phyloP scores from a whole-genome alignment of 441 rosid species.

The Mallotus repandus region DNA sequence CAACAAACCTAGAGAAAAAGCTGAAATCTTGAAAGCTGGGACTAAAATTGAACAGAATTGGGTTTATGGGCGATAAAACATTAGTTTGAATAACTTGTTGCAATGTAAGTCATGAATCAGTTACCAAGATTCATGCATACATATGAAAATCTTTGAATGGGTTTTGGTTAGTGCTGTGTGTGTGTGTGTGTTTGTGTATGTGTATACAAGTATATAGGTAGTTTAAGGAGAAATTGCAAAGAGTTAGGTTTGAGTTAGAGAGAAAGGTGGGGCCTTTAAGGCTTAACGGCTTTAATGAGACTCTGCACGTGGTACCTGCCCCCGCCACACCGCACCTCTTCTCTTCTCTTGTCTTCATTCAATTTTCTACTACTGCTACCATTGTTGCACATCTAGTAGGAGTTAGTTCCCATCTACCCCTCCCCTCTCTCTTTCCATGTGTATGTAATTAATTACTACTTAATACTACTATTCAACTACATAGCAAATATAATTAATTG shows the following conservation, averaged over 20 bases:
- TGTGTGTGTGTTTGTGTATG: background rate
- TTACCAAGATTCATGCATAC: background rate
- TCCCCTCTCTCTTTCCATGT: background rate
- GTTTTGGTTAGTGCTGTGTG: too few species aligned
- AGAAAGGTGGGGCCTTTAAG: conserved; percentile 21
- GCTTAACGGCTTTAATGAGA: conserved; percentile 38
- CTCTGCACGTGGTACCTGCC: conserved; percentile 72
- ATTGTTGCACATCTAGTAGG: background rate
- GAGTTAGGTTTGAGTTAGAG: conserved; percentile 53
- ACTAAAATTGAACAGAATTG: conserved; percentile 28
- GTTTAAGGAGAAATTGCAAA: conserved; percentile 23
- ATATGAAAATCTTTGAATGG: background rate
- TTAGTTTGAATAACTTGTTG: background rate
- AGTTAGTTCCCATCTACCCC: conserved; percentile 45
- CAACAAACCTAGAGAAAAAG: conserved; percentile 32
- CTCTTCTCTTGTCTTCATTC: too few species aligned
- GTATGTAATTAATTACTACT: background rate
- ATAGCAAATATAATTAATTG: too few species aligned
- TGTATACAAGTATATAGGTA: conserved; percentile 2
- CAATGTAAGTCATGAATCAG: background rate
- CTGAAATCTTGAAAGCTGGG: conserved; percentile 21
- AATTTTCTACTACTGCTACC: background rate
- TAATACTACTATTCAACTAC: background rate
- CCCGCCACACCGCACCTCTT: conserved; percentile 22
- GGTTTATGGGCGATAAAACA: conserved; percentile 21